Base-by-base conservation (phyloP, 257 asterid genomes). In the Leptodermis oblonga region DNA sequence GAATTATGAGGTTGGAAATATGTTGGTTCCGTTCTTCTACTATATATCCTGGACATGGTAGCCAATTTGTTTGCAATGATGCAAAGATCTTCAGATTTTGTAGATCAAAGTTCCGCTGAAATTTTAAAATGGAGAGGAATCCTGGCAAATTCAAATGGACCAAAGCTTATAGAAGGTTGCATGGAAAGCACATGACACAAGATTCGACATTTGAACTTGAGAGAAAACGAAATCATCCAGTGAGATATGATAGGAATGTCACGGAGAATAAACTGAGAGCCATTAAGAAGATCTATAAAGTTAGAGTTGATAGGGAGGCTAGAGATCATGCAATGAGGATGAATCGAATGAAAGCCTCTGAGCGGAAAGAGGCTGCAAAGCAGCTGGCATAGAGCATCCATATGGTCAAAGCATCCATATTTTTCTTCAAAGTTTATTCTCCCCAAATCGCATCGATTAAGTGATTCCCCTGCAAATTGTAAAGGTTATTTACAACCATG, bases 71-170 rank as follows among this genome's bases (percentile, higher is more conserved):
- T 56, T 88, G 96, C 37, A 92, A 89, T 31, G 98, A 92, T 66
- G 96, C 98, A 4, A 92, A 92, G 96, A 74, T 92, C 70, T 92
- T 92, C 79, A 80, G 96, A 65, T 90, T 92, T 63, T 87, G 97
- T 73, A 88, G 96, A 45, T 88, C 98, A 15, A 92, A 92, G 70
- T 90, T 96, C 80, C 98, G 86, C 82, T 88, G 88, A 65, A 90
- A 92, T 85, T 90, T 88, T 79, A 90, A 90, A 85, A 92, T 92
- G 98, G 90, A 92, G 94, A 87, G 98, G 78, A 92, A 92, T 59
- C 97, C 97, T 20, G 95, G 95, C 10, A 88, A 92, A 67, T 95
- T 92, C 11, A 83, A 87, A 76, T 92, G 98, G 98, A 92, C 96
- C 5, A 92, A 92, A 82, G 97, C 95, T 54, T 90, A 84, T 82